Percentiles rank a stretch among this genome's conserved stretches.
Evolutionary conservation across 495 filamentous ascomycete species (phyloP).

Genomic region (Astrothelium subdiscretum): DNA sequence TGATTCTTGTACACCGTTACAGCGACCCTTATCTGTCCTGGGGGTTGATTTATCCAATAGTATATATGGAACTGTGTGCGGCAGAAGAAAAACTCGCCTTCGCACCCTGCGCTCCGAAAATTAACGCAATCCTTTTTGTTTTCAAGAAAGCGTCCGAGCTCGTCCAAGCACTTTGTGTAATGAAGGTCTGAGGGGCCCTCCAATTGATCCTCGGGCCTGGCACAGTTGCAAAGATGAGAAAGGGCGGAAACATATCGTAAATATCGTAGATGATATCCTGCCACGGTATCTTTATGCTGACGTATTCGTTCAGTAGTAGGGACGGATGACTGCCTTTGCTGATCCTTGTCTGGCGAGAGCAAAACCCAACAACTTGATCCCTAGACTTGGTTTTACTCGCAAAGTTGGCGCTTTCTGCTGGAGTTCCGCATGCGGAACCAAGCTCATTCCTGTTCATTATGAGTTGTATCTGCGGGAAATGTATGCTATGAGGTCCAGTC

Average conservation of each 20-base stretch:
- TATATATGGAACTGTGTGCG: not conserved
- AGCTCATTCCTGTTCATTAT: not conserved
- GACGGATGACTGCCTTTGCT: not conserved
- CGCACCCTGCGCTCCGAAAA: not conserved
- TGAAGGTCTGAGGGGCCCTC: not conserved
- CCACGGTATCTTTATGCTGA: not conserved
- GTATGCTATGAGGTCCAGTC: too few species aligned
- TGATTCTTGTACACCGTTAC: not conserved
- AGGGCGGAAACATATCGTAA: not conserved
- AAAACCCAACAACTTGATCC: not conserved
- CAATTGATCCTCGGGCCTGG: not conserved
- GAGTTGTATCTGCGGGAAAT: not conserved
- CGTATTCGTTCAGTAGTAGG: not conserved
- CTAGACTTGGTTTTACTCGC: not conserved
- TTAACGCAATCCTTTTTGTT: too few species aligned
- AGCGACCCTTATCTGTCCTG: not conserved
- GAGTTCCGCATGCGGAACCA: not conserved
- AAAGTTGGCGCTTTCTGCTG: not conserved
- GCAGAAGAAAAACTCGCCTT: not conserved
- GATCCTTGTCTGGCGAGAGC: not conserved
- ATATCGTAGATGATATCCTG: not conserved
- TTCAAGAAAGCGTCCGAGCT: too few species aligned
- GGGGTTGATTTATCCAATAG: not conserved
- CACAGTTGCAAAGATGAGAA: not conserved
- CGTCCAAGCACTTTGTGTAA: not conserved